Evolutionary conservation across 257 asterid species (phyloP).

Genomic region (Solanum commersonii): DNA sequence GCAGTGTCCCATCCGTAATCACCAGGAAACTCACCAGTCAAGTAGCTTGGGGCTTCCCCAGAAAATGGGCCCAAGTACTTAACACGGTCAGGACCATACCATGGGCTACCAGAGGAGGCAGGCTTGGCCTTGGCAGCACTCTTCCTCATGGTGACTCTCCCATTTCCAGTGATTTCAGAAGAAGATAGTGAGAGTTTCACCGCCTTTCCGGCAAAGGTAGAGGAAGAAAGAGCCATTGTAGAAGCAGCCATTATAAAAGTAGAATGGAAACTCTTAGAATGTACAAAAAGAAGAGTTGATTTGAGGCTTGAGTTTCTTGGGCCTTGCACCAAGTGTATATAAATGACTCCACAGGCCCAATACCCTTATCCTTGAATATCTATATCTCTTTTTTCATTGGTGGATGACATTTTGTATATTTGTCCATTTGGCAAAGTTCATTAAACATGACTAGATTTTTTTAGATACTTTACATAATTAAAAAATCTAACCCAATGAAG

Average conservation of each 20-base stretch:
- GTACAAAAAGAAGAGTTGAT: not conserved
- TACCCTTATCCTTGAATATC: not conserved
- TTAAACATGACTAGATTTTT: not conserved
- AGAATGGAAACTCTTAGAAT: not conserved
- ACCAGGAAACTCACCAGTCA: slow-evolving; percentile 36
- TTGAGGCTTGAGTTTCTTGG: not conserved
- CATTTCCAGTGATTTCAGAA: not conserved
- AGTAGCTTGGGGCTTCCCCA: slow-evolving; percentile 31
- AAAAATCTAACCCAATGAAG: not conserved
- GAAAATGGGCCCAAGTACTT: slow-evolving; percentile 36
- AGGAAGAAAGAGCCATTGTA: slow-evolving; percentile 51
- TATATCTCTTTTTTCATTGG: not conserved
- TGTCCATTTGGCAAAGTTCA: not conserved
- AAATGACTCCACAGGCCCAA: not conserved
- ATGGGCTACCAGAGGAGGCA: slow-evolving; percentile 24
- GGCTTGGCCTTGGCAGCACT: slow-evolving; percentile 8
- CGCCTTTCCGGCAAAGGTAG: slow-evolving; percentile 36
- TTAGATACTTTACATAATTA: not conserved
- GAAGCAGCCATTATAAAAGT: slow-evolving; percentile 32
- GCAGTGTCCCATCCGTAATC: slow-evolving; percentile 46
- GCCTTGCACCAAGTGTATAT: not conserved
- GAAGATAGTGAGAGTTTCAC: not conserved
- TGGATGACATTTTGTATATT: not conserved
- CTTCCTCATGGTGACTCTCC: slow-evolving; percentile 31
- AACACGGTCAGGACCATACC: slow-evolving; percentile 25